Evolutionary conservation across 106 monocot species (phyloP).

Genomic region (Phalaenopsis aphrodite): DNA sequence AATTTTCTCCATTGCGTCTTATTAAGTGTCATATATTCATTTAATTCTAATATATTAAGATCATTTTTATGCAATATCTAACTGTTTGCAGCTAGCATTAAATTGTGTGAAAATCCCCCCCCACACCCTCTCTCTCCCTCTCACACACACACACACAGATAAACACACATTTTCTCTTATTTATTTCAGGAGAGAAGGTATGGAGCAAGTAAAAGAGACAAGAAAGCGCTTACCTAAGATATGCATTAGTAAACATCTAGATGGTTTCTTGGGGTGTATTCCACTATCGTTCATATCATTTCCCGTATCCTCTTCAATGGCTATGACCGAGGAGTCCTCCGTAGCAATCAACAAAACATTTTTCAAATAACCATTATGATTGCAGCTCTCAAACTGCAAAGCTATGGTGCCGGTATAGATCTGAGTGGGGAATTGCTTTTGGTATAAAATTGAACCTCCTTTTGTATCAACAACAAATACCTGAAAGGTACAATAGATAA

Average conservation of each 20-base stretch:
- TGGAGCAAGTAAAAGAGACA: not conserved
- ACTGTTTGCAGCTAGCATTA: not conserved
- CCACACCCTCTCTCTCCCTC: not conserved
- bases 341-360: conserved; percentile 47
- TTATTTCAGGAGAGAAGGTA: not conserved
- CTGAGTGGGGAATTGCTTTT: conserved; percentile 58
- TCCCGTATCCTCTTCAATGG: conserved; percentile 59
- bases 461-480: conserved; percentile 52
- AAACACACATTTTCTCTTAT: no score
- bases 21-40: no score
- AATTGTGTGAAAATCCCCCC: not conserved
- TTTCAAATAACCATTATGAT: conserved; percentile 40
- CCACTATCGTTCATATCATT: conserved; percentile 28
- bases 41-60: no score
- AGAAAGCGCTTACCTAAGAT: conserved; percentile 29
- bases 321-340: conserved; percentile 62
- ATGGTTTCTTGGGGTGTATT: conserved; percentile 51
- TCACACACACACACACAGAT: no score
- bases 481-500: conserved; percentile 29
- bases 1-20: no score
- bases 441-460: conserved; percentile 41
- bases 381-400: conserved; percentile 47
- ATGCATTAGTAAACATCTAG: conserved; percentile 63
- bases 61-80: no score
- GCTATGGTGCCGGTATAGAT: conserved; percentile 39